Conservation (phyloP, 2,329 filamentous ascomycete species). For the Beauveria bassiana region DNA sequence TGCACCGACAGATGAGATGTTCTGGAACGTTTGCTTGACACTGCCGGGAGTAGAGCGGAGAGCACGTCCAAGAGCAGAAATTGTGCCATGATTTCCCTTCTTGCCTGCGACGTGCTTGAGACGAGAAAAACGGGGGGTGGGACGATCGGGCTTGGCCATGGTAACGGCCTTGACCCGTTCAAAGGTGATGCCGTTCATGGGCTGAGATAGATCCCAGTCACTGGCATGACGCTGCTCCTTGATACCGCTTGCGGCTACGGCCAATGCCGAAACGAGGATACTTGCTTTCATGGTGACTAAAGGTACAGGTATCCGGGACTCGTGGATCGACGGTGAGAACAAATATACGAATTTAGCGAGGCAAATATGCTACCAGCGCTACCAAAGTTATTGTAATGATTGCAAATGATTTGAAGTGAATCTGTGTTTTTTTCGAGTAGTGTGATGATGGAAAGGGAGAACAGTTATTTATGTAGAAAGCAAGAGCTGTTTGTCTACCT, state of each 20-base stretch:
- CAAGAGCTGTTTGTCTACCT: background rate
- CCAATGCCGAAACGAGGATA: slow-evolving; percentile 1
- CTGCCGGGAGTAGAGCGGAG: slow-evolving; percentile 14
- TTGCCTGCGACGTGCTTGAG: slow-evolving; percentile 24
- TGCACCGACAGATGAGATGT: slow-evolving; percentile 29
- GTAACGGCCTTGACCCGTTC: slow-evolving; percentile 24
- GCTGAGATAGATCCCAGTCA: slow-evolving; percentile 26
- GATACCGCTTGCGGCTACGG: background rate
- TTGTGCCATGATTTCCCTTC: slow-evolving; percentile 19
- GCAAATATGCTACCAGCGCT: slow-evolving; percentile 4
- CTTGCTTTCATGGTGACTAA: slow-evolving; percentile 1
- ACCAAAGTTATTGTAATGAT: slow-evolving; percentile 6
- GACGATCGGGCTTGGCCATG: slow-evolving; percentile 21
- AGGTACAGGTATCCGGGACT: background rate
- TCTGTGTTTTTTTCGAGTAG: background rate
- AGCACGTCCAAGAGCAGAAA: slow-evolving; percentile 22
- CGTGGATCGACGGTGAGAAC: background rate
- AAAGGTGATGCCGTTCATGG: slow-evolving; percentile 32
- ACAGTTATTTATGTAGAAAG: slow-evolving; percentile 7
- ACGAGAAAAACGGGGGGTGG: slow-evolving; percentile 24
- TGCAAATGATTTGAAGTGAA: slow-evolving; percentile 6
- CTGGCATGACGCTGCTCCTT: slow-evolving; percentile 10
- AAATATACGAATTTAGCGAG: slow-evolving; percentile 5
- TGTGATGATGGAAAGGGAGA: background rate
- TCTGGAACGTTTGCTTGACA: slow-evolving; percentile 24